phyloP scores from a whole-genome alignment of 768 basidiomycete genomes.

The Chalciporus pseudorubinellus region DNA sequence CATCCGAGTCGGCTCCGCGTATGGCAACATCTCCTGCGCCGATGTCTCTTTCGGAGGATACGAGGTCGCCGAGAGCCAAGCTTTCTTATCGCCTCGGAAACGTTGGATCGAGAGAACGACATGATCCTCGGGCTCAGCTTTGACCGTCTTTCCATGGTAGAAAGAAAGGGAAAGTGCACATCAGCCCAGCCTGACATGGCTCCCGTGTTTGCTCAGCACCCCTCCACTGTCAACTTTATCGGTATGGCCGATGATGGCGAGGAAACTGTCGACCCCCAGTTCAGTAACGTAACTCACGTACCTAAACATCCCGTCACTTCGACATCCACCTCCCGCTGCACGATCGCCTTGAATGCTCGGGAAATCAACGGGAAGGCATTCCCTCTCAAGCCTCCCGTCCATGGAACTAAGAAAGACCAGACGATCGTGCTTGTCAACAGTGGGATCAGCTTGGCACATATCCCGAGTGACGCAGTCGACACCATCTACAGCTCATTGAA shows the following conservation, averaged over 20 bases:
- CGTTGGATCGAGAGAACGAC: constrained; percentile 10
- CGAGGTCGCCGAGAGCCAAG: constrained; percentile 27
- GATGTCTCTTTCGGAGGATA: constrained; percentile 37
- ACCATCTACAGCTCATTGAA: constrained; percentile 40
- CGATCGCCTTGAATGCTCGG: constrained; percentile 40
- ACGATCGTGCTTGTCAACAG: constrained; percentile 43
- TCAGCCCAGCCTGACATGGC: constrained; percentile 33
- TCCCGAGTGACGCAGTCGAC: constrained; percentile 35
- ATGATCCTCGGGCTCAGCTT: constrained; percentile 31
- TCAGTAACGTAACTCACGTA: constrained; percentile 26
- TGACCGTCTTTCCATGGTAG: constrained; percentile 22
- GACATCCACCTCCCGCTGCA: constrained; percentile 38
- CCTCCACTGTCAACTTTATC: constrained; percentile 37
- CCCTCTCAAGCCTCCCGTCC: constrained; percentile 29
- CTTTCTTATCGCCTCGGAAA: constrained; percentile 20
- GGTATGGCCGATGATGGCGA: constrained; percentile 41
- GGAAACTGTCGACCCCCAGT: constrained; percentile 36
- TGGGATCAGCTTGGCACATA: constrained; percentile 39
- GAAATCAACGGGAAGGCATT: constrained; percentile 30
- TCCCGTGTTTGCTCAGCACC: constrained; percentile 39
- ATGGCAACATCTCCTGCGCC: constrained; percentile 36
- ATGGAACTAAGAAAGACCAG: constrained; percentile 29
- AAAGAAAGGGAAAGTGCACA: constrained; percentile 15
- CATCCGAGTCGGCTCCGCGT: constrained; percentile 37
- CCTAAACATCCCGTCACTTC: constrained; percentile 38